Percentiles rank a stretch among this genome's conserved stretches.
These are phyloP conservation scores for Erythrobasidium hasegawianum DNA, from an alignment of 1,284 basidiomycete genomes.

Conservation along the genomic window DNA sequence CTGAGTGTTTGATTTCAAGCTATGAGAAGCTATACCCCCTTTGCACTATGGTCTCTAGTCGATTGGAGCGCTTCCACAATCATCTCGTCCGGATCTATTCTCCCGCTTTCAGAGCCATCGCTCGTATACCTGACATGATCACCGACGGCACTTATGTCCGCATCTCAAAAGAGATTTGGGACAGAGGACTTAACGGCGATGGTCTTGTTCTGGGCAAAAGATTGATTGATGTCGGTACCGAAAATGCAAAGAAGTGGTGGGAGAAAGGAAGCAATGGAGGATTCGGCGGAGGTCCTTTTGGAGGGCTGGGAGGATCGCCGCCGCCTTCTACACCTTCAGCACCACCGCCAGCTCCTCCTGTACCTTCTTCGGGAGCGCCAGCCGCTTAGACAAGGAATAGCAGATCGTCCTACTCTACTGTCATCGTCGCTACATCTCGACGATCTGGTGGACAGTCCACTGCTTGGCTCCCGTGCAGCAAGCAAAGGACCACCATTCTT, in stretches of 20 bases:
- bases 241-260: constrained; percentile 13
- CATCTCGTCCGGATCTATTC: constrained; percentile 29
- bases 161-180: constrained; percentile 16
- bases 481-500: too few species aligned
- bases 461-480: too few species aligned
- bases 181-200: constrained; percentile 19
- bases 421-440: neutral
- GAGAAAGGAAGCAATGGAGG: constrained; percentile 18
- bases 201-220: constrained; percentile 22
- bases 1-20: too few species aligned
- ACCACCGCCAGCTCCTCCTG: neutral
- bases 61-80: constrained; percentile 19
- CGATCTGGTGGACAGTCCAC: too few species aligned
- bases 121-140: constrained; percentile 19
- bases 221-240: constrained; percentile 10
- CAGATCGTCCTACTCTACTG: neutral
- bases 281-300: neutral
- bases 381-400: neutral
- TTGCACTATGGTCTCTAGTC: constrained; percentile 1
- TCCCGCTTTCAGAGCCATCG: constrained; percentile 18
- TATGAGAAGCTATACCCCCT: constrained; percentile 18
- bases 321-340: neutral
- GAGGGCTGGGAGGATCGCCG: neutral
- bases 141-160: constrained; percentile 15
- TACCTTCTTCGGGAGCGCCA: neutral